phyloP scores from a whole-genome alignment of 257 asterid species.

The Ilex aquifolium region DNA sequence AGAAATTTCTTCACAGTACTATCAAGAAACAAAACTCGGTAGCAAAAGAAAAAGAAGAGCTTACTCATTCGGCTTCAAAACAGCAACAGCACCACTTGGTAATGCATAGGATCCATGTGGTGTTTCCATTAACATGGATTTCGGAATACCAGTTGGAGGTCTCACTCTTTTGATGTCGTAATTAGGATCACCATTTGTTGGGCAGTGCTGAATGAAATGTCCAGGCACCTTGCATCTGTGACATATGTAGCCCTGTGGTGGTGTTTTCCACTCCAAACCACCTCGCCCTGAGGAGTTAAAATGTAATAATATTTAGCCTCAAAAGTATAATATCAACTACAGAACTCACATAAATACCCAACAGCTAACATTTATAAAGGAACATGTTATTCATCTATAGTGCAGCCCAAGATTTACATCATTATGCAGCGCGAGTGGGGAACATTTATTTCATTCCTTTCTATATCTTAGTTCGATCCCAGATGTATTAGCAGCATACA shows the following conservation, averaged over 20 bases:
- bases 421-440: background rate
- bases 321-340: background rate
- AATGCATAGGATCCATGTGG: constrained; percentile 94
- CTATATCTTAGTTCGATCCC: too few species aligned
- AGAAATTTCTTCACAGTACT: too few species aligned
- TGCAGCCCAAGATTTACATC: background rate
- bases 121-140: constrained; percentile 90
- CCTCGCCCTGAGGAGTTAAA: constrained; percentile 57
- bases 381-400: too few species aligned
- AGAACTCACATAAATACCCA: background rate
- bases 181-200: constrained; percentile 96
- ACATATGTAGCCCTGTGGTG: constrained; percentile 91
- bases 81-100: constrained; percentile 91
- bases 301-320: constrained; percentile 10
- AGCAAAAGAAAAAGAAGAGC: background rate
- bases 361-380: background rate
- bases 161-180: constrained; percentile 84
- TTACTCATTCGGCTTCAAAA: constrained; percentile 91
- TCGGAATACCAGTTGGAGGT: constrained; percentile 98
- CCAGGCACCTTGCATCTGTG: constrained; percentile 98
- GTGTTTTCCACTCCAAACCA: constrained; percentile 86
- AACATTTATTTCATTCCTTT: too few species aligned
- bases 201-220: constrained; percentile 96
- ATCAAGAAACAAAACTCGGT: too few species aligned
- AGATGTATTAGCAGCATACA: too few species aligned